Base-by-base conservation (phyloP, 148 eudicot species). In the Rheum nobile region DNA sequence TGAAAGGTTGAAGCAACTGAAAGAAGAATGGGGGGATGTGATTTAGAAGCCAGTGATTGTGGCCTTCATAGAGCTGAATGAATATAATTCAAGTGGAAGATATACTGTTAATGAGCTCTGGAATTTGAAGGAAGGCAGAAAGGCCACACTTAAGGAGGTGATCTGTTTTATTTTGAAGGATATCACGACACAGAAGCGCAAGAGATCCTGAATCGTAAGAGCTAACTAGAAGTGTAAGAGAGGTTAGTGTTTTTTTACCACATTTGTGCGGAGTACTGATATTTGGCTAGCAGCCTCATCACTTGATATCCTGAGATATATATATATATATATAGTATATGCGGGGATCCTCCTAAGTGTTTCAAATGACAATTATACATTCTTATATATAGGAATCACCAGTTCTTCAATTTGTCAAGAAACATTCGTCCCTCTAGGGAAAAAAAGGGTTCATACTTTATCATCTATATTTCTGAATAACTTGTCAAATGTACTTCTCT, bases 61-160 rank as follows among this genome's bases (percentile, higher is more conserved):
- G 29, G 89, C 92, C 63, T 77, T 88, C 74, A 79, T 28, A 34
- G 96, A 90, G 71, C 70, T 85, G 54, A 84, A 86, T 75, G 90
- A 90, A 48, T 90, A 85, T 75, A 88, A 88, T 78, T 89, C 96
- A 31, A 90, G 96, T 79, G 96, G n/a, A n/a, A n/a, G n/a, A n/a
- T n/a, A n/a, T n/a, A n/a, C n/a, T n/a, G n/a, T n/a, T n/a, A n/a
- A n/a, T 16, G 96, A 90, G 82, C 88, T 90, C 0, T 90, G 96
- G 96, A 86, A 88, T 78, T 79, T 65, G 61, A 88, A 90, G 65
- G 92, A 85, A 75, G 72, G 80, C 31, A 79, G 91, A 35, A 88
- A 88, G 77, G 96, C 96, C 29, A 88, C 96, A 1, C 77, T 90
- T 29, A 88, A 90, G 83, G 96, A 90, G 79, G 92, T 85, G 28